A percentile compares a stretch with the other conserved stretches of the same genome.
These are phyloP conservation scores for Malus sieversii DNA, from an alignment of 306 rosid genomes.

Conservation along the genomic window DNA sequence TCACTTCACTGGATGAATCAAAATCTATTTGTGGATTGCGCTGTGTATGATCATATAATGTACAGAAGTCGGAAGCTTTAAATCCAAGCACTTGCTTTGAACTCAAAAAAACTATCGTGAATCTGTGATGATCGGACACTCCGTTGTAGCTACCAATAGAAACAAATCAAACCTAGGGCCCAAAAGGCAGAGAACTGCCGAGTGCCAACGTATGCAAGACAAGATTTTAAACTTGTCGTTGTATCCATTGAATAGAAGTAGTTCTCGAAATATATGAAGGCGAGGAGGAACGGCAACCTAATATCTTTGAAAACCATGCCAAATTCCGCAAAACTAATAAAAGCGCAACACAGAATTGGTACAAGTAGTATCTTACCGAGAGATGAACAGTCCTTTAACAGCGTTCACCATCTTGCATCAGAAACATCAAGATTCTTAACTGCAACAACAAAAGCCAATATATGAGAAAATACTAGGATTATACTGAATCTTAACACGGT, in stretches of 20 bases:
- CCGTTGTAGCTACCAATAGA: not conserved
- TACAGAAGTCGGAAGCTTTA: not conserved
- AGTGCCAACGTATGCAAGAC: not conserved
- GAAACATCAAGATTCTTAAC: not conserved
- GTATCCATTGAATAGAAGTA: not conserved
- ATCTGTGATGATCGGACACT: not conserved
- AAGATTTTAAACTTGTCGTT: not conserved
- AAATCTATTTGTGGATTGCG: not conserved
- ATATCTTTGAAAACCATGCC: not conserved
- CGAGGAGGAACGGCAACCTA: too few relatives aligned
- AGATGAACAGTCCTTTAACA: conserved; percentile 41
- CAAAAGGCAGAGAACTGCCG: not conserved
- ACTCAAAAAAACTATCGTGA: not conserved
- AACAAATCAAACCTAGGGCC: not conserved
- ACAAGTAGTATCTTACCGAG: conserved; percentile 34
- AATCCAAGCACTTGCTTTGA: not conserved
- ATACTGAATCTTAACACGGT: not conserved
- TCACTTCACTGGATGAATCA: too few relatives aligned
- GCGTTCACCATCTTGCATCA: conserved; percentile 37
- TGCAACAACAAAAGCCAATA: conserved; percentile 12
- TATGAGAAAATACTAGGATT: not conserved
- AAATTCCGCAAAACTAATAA: not conserved
- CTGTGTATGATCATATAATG: not conserved
- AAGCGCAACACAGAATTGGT: not conserved
- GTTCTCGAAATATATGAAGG: too few relatives aligned